Percentiles rank a stretch among this genome's conserved stretches.
Evolutionary conservation across 352 stramenopile species (phyloP).

Genomic region (Elongisporangium prolatum): DNA sequence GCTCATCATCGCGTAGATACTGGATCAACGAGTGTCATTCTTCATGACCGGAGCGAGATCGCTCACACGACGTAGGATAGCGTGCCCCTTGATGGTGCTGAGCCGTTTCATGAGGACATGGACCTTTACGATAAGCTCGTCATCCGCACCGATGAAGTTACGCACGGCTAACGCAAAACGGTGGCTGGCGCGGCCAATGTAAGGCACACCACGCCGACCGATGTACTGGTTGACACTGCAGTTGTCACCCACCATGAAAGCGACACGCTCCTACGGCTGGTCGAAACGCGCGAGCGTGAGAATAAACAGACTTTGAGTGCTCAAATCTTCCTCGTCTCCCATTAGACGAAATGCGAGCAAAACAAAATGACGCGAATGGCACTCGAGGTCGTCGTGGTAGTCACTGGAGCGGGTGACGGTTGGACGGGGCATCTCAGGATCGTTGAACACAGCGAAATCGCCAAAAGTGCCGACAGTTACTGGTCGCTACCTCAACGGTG

Average conservation of each 20-base stretch:
- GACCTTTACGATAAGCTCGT: conserved; percentile 3
- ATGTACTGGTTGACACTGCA: conserved; percentile 16
- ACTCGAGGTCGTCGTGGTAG: conserved; percentile 2
- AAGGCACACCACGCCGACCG: neutral
- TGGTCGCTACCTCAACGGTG: too few species aligned
- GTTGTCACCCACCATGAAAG: conserved; percentile 11
- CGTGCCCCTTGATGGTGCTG: conserved; percentile 1
- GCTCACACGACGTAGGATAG: conserved; percentile 3
- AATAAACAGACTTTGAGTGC: conserved; percentile 2
- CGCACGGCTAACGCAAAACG: conserved; percentile 11
- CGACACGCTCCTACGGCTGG: conserved; percentile 7
- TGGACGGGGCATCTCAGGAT: too few species aligned
- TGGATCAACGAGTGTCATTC: too few species aligned
- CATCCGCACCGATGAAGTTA: conserved; percentile 5
- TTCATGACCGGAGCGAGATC: conserved; percentile 8
- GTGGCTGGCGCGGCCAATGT: conserved; percentile 14
- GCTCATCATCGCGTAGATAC: too few species aligned
- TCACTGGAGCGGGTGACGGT: too few species aligned
- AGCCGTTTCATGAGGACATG: conserved; percentile 8
- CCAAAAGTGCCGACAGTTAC: too few species aligned
- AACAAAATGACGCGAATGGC: neutral
- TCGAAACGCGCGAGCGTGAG: conserved; percentile 8
- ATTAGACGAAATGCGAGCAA: conserved; percentile 2
- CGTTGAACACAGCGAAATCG: too few species aligned
- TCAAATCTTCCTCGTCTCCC: conserved; percentile 3